Base-by-base conservation (phyloP, 2,329 filamentous ascomycete genomes). In the Lithohypha guttulata region DNA sequence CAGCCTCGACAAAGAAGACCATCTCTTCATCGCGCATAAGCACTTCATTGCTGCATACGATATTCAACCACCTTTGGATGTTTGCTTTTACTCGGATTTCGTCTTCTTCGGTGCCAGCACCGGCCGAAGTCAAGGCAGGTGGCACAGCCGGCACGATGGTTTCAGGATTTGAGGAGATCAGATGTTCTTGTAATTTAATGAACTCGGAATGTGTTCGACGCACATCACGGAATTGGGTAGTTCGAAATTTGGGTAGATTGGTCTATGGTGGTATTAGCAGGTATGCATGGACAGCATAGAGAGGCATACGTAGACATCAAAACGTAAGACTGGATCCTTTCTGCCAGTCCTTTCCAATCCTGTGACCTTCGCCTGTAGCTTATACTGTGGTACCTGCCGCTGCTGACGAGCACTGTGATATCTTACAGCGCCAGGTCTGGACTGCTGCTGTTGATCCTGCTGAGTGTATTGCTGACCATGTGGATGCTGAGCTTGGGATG, bases 161-260 rank as follows among this genome's bases (percentile, higher is more conserved):
- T 61, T 98, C 91, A 3, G 91, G 91, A 55, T 96, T 96, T n/a
- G 89, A 87, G 17, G 89, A 95, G 59, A 95, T 86, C 42, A 98
- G 70, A 60, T 98, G 91, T 43, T 94, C 84, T 41, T 83, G 85
- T n/a, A 98, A 79, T 63, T 96, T 98, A 48, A 84, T 73, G 55
- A 98, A 98, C 58, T 98, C 91, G 33, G 84, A 86, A 62, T 98
- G 91, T 45, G 93, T 81, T 44, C 91, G 84, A 52, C 91, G 83
- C 50, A 98, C 86, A 62, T 98, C 91, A 56, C 91, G 86, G 65
- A 95, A 98, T 60, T 98, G 91, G 4, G 91, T 98, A 1, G 91
- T 98, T 53, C 91, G 78, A 62, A 95, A 98, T 52, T 89, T 89
- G 38, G 89, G 87, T n/a, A 98, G 81, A 63, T 98, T 98, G 49